phyloP scores from a whole-genome alignment of 2,329 filamentous ascomycete species.

The Geosmithia flava region DNA sequence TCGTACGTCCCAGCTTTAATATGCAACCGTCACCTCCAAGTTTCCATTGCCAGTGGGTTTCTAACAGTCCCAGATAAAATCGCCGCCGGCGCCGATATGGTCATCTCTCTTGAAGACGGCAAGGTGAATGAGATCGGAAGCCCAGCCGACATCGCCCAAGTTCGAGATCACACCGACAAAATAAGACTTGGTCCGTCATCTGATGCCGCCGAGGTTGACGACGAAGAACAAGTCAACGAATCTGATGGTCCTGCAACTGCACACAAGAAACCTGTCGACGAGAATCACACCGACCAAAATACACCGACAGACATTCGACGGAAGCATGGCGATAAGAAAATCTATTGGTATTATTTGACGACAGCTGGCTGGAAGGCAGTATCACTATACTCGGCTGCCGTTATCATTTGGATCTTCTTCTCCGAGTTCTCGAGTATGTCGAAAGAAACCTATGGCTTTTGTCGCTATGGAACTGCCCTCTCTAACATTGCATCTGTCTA shows the following conservation, averaged over 20 bases:
- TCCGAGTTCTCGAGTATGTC: background rate
- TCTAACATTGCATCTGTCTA: slow-evolving; percentile 2
- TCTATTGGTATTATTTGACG: slow-evolving; percentile 17
- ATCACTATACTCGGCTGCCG: background rate
- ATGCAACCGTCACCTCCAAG: too few species aligned
- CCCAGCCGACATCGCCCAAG: slow-evolving; percentile 6
- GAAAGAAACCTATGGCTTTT: too few species aligned
- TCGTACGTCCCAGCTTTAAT: background rate
- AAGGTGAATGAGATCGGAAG: slow-evolving; percentile 6
- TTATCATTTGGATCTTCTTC: slow-evolving; percentile 3
- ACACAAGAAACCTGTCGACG: too few species aligned
- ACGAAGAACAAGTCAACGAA: too few species aligned
- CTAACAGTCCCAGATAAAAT: background rate
- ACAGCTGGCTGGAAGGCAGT: slow-evolving; percentile 12
- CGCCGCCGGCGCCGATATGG: background rate
- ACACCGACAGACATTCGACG: slow-evolving; percentile 4
- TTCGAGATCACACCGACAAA: slow-evolving; percentile 27
- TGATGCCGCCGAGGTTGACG: slow-evolving; percentile 22
- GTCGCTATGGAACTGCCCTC: too few species aligned
- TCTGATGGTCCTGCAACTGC: too few species aligned
- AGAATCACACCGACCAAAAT: too few species aligned
- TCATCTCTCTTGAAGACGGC: slow-evolving; percentile 24
- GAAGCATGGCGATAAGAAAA: background rate
- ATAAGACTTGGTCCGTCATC: slow-evolving; percentile 21
- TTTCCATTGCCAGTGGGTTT: too few species aligned